Evolutionary conservation across 2,329 filamentous ascomycete species (phyloP).

Genomic region (Fusarium kyushuense): DNA sequence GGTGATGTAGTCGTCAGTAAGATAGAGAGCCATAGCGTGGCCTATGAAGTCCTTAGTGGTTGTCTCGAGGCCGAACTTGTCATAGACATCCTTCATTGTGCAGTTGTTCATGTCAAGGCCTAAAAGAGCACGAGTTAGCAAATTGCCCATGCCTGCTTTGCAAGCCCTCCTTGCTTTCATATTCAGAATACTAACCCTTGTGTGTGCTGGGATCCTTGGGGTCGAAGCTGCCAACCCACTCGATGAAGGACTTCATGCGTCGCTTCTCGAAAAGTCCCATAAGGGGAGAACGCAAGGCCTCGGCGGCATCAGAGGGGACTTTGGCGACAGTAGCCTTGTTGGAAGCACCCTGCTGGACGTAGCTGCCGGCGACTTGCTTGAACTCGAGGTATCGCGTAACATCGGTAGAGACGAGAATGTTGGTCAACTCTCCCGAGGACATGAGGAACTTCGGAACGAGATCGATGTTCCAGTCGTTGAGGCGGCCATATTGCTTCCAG

Average conservation of each 20-base stretch:
- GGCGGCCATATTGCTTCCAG: constrained; percentile 97
- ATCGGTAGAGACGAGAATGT: constrained; percentile 97
- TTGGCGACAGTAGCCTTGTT: constrained; percentile 92
- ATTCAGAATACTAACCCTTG: constrained; percentile 73
- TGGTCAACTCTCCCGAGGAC: constrained; percentile 97
- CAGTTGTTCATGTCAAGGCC: constrained; percentile 82
- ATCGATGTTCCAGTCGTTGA: constrained; percentile 99
- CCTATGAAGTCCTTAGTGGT: constrained; percentile 95
- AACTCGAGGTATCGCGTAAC: constrained; percentile 91
- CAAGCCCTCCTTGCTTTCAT: not conserved
- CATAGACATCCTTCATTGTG: constrained; percentile 98
- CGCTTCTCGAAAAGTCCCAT: constrained; percentile 99
- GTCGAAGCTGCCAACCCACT: constrained; percentile 93
- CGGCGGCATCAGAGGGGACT: constrained; percentile 91
- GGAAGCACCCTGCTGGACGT: constrained; percentile 89
- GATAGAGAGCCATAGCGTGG: constrained; percentile 97
- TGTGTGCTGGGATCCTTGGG: constrained; percentile 84
- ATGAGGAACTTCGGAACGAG: constrained; percentile 98
- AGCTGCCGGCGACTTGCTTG: constrained; percentile 95
- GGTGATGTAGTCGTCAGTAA: constrained; percentile 88
- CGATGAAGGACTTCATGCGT: constrained; percentile 94
- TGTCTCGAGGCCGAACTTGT: constrained; percentile 94
- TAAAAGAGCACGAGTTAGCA: constrained; percentile 52
- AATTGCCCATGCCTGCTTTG: not conserved
- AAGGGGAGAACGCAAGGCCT: constrained; percentile 90